Evolutionary conservation across 768 basidiomycete genomes (phyloP).

Genomic region (Mycena metata): DNA sequence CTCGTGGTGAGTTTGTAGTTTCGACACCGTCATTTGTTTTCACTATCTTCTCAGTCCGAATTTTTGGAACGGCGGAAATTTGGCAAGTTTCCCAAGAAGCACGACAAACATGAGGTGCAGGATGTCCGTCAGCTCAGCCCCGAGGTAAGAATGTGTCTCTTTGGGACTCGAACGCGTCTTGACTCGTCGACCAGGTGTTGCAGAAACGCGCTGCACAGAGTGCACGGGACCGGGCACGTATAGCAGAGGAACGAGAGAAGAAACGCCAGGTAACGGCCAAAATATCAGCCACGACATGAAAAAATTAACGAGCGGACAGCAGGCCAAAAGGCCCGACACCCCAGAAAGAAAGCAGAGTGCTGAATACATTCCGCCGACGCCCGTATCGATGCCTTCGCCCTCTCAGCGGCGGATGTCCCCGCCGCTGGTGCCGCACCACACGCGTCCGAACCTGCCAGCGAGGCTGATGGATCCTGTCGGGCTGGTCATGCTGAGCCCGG

Average conservation of each 20-base stretch:
- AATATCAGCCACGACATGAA: not conserved
- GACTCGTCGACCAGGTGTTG: constrained; percentile 43
- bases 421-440: constrained; percentile 29
- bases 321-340: constrained; percentile 13
- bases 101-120: not conserved
- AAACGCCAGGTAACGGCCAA: constrained; percentile 22
- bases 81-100: constrained; percentile 23
- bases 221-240: constrained; percentile 52
- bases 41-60: not conserved
- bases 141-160: constrained; percentile 17
- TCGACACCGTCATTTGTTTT: not conserved
- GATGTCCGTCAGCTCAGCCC: constrained; percentile 28
- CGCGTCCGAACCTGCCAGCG: constrained; percentile 29
- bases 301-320: not conserved
- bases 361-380: constrained; percentile 39
- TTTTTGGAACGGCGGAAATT: constrained; percentile 14
- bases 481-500: constrained; percentile 10
- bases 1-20: constrained; percentile 12
- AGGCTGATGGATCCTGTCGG: not conserved
- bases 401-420: constrained; percentile 33
- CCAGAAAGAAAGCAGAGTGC: constrained; percentile 13
- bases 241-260: constrained; percentile 43
- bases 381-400: constrained; percentile 40
- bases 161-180: not conserved
- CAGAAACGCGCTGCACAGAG: constrained; percentile 53